Base-by-base conservation (phyloP, 1,139 yeast species). In the Candida sojae region DNA sequence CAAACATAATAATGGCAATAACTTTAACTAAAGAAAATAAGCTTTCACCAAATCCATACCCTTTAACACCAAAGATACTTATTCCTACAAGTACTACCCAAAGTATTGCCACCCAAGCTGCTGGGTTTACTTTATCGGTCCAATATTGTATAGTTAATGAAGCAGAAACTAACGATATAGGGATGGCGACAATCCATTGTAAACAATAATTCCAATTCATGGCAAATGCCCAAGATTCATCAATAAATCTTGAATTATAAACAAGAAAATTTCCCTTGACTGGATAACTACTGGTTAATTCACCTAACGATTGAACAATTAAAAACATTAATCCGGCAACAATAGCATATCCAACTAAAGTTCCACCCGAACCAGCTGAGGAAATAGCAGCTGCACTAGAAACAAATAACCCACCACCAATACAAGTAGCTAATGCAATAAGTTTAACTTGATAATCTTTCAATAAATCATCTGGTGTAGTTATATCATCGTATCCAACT, bases 401-500 rank as follows among this genome's bases (percentile, higher is more conserved):
- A 23, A 67, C 64, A 39, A 66, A 64, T 40, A 74, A 66, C 23
- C 79, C 79, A 2, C 76, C 67, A 5, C 96, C 96, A 50, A 89
- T 86, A 56, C 93, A 87, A 29, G 95, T 88, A 23, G 95, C 96
- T 45, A 89, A 74, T 39, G 96, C 90, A 56, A 90, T 87, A 83
- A 86, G 77, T 56, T 83, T 79, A 42, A 70, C 60, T 48, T 68
- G 74, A 50, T 73, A 60, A 23, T 66, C 57, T 47, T 64, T 66
- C 49, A 71, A 62, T 17, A 44, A 43, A 45, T 54, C 57, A 37
- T 54, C 57, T 7, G 55, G 55, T 1, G 57, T 54, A 1, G 45
- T 37, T 1, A 53, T 38, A 37, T 49, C 52, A 23, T 42, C 42
- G 5, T 46, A 54, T 6, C 47, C 52, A 8, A 33, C 33, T 38